phyloP scores from a whole-genome alignment of 1,284 basidiomycete genomes.

The Ustilago nuda region DNA sequence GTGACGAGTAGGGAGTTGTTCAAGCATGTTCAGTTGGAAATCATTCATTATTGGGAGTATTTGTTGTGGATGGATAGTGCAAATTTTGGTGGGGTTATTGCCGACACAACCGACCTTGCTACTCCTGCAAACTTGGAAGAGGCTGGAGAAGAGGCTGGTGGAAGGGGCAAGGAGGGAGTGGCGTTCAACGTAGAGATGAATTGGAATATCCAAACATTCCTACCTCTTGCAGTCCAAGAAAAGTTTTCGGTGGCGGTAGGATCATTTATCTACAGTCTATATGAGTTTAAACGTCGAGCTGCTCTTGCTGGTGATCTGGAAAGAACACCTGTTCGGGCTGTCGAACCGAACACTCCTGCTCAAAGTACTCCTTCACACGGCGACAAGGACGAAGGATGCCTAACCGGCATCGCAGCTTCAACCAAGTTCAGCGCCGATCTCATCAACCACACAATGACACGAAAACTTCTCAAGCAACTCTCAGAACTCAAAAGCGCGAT shows the following conservation, averaged over 20 bases:
- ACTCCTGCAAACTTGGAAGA: slow-evolving; percentile 10
- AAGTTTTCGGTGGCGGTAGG: slow-evolving; percentile 83
- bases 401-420: slow-evolving; percentile 72
- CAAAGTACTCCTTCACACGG: not conserved
- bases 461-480: slow-evolving; percentile 81
- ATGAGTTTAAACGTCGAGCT: slow-evolving; percentile 78
- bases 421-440: slow-evolving; percentile 38
- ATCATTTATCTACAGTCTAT: slow-evolving; percentile 87
- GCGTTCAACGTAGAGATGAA: slow-evolving; percentile 77
- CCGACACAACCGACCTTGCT: slow-evolving; percentile 29
- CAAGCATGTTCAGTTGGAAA: slow-evolving; percentile 88
- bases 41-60: slow-evolving; percentile 93
- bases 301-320: slow-evolving; percentile 70
- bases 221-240: slow-evolving; percentile 84
- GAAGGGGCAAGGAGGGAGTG: slow-evolving; percentile 3
- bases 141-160: slow-evolving; percentile 73
- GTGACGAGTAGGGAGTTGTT: slow-evolving; percentile 95
- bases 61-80: slow-evolving; percentile 95
- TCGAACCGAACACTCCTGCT: slow-evolving; percentile 73
- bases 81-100: slow-evolving; percentile 91
- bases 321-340: slow-evolving; percentile 78
- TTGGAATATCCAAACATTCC: slow-evolving; percentile 94
- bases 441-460: slow-evolving; percentile 81
- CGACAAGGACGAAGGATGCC: slow-evolving; percentile 71
- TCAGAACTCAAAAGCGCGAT: slow-evolving; percentile 72